Conservation (phyloP, 1,284 basidiomycete genomes). For the Ganoderma resinaceum region DNA sequence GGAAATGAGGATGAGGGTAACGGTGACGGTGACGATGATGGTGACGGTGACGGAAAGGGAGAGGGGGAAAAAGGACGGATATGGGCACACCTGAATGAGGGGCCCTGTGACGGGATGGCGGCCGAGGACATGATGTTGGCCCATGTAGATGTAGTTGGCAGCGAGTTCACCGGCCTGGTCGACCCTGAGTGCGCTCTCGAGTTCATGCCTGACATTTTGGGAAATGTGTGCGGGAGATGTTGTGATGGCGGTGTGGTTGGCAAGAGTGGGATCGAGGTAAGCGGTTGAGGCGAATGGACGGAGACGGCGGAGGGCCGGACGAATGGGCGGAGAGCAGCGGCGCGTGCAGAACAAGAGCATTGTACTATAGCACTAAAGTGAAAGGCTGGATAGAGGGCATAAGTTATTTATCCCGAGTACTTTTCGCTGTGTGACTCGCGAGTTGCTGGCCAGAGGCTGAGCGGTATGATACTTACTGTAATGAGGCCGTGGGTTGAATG, state of each 20-base stretch:
- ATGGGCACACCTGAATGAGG: constrained; percentile 73
- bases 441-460: too few species aligned
- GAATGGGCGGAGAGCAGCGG: background rate
- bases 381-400: background rate
- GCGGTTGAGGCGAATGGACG: constrained; percentile 35
- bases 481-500: background rate
- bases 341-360: constrained; percentile 12
- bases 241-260: constrained; percentile 46
- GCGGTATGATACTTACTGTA: too few species aligned
- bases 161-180: constrained; percentile 95
- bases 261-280: constrained; percentile 45
- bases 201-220: constrained; percentile 50
- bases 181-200: constrained; percentile 79
- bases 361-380: too few species aligned
- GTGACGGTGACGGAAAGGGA: background rate
- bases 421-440: too few species aligned
- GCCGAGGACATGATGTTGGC: constrained; percentile 78
- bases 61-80: background rate
- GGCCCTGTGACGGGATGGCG: constrained; percentile 66
- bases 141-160: constrained; percentile 92
- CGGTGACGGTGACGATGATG: background rate
- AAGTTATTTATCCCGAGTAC: too few species aligned
- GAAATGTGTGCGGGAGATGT: constrained; percentile 59
- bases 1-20: background rate
- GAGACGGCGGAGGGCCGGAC: constrained; percentile 20